Base-by-base conservation (phyloP, 257 asterid genomes). In the Rhazya stricta region DNA sequence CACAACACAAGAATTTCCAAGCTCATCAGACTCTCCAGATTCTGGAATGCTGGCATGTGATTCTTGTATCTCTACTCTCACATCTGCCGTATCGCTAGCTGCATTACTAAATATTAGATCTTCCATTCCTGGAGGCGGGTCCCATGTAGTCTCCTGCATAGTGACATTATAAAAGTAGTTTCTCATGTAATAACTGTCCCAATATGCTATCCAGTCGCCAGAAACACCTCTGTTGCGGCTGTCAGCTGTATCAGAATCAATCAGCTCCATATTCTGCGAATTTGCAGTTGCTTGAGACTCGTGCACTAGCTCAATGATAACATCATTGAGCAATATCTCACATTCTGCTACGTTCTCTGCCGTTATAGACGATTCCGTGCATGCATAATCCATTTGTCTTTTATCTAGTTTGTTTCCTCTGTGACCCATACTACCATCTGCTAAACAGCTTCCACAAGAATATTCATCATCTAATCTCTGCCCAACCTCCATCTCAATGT, bases 111-210 rank as follows among this genome's bases (percentile, higher is more conserved):
- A 63, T 61, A 65, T 84, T 51, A 83, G 68, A 76, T 81, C 81
- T n/a, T 86, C 91, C 88, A 83, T 81, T 63, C 88, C 96, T 42
- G 72, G 69, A 75, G 99, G 97, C 56, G 86, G 96, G 71, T 92
- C 94, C 99, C 99, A 95, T 18, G 91, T 88, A 37, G 93, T 91
- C 78, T 85, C 98, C 67, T 85, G 79, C 5, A 90, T 88, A 61
- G 76, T 78, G 63, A 71, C 78, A 78, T 95, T 91, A 78, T 83
- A 87, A 72, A 79, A 90, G 91, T 85, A 95, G 48, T 83, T 78
- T 72, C 89, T 85, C 88, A 41, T 76, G 86, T 89, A 84, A 80
- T 81, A 78, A 12, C 87, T 86, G 76, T 92, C 97, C 96, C 96
- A 95, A 80, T 77, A 83, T 32, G 83, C 73, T 58, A 57, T 68